A percentile compares a stretch with the other conserved stretches of the same genome.
phyloP scores from a whole-genome alignment of 768 basidiomycete genomes.

The Lactarius trivialis region DNA sequence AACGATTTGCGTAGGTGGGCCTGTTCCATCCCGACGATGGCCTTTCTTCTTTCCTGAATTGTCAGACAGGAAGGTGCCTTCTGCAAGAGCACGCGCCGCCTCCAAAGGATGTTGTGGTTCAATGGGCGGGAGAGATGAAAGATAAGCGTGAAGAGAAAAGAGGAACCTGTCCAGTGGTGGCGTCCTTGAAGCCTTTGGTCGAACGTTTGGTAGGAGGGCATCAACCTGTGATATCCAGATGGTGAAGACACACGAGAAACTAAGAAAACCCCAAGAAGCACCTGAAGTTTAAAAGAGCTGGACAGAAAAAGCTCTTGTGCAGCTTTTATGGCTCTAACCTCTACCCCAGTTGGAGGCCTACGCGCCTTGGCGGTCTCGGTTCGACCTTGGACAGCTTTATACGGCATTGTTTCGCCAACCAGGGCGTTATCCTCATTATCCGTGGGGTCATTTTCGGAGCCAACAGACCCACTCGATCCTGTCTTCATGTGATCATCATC shows the following conservation, averaged over 20 bases:
- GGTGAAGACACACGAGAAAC: slow-evolving; percentile 14
- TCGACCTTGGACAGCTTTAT: not conserved
- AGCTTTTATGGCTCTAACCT: slow-evolving; percentile 66
- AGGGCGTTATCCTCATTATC: not conserved
- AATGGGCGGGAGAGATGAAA: slow-evolving; percentile 53
- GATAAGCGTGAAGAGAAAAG: slow-evolving; percentile 55
- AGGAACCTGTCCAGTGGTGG: slow-evolving; percentile 65
- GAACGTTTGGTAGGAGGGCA: slow-evolving; percentile 68
- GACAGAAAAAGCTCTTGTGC: slow-evolving; percentile 70
- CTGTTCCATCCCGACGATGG: slow-evolving; percentile 6
- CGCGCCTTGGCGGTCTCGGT: slow-evolving; percentile 24
- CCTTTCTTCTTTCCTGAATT: not conserved
- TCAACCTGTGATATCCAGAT: slow-evolving; percentile 49
- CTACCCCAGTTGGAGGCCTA: slow-evolving; percentile 61
- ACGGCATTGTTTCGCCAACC: not conserved
- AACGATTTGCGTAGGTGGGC: slow-evolving; percentile 27
- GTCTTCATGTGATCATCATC: not conserved
- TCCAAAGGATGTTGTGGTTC: slow-evolving; percentile 57
- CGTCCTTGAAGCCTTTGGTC: slow-evolving; percentile 52
- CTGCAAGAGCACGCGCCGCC: slow-evolving; percentile 49
- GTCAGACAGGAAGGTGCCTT: slow-evolving; percentile 32
- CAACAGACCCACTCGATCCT: not conserved
- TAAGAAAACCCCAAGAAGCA: slow-evolving; percentile 26
- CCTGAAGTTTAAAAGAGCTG: slow-evolving; percentile 80
- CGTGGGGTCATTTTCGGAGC: not conserved